Evolutionary conservation across 2,329 filamentous ascomycete species (phyloP).

Genomic region (Metarhizium anisopliae): DNA sequence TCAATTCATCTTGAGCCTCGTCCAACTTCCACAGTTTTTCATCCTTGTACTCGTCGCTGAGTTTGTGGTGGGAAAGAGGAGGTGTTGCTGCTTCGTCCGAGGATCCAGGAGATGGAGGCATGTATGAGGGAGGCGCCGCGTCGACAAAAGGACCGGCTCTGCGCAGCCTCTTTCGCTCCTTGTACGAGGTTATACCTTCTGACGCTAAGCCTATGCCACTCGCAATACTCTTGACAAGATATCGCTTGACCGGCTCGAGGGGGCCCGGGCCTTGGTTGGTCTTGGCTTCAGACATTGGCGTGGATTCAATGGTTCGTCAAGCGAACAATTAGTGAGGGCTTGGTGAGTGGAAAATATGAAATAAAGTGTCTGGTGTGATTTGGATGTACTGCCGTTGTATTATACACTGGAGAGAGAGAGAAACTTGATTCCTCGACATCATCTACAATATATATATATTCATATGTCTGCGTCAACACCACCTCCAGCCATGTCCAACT

Average conservation of each 20-base stretch:
- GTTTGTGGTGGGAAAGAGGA: neutral
- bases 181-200: neutral
- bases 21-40: neutral
- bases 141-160: neutral
- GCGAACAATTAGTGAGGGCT: neutral
- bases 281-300: neutral
- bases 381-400: neutral
- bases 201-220: neutral
- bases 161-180: neutral
- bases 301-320: too few relatives aligned
- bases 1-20: neutral
- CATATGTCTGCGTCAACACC: too few relatives aligned
- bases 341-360: neutral
- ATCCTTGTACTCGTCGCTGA: neutral
- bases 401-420: neutral
- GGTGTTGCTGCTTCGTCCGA: neutral
- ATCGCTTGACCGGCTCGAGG: slow-evolving; percentile 1
- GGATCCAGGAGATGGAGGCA: neutral
- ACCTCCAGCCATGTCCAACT: neutral
- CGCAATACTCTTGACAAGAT: neutral
- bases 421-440: neutral
- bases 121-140: neutral
- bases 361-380: neutral
- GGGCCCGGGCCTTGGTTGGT: neutral
- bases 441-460: neutral